These are phyloP conservation scores for Monosporascus cannonballus DNA, from an alignment of 2,329 filamentous ascomycete genomes.

Conservation along the genomic window DNA sequence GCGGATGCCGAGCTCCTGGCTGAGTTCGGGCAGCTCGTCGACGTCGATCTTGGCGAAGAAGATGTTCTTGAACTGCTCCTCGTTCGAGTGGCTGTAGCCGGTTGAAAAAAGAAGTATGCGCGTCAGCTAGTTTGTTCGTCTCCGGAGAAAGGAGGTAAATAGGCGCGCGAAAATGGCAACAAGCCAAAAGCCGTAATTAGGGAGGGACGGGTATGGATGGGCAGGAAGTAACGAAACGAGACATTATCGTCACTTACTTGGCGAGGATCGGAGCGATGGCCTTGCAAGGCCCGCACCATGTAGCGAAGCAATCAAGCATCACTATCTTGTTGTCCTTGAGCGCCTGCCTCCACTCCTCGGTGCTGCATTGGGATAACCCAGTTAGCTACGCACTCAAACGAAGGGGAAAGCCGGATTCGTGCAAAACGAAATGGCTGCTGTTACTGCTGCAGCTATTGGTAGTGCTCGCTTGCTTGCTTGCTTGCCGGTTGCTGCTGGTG, in stretches of 20 bases:
- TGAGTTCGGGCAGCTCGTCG: constrained; percentile 70
- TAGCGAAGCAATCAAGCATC: constrained; percentile 81
- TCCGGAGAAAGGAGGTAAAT: constrained; percentile 5
- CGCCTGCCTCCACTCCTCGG: constrained; percentile 23
- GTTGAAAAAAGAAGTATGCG: neutral
- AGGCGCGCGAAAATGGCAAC: constrained; percentile 13
- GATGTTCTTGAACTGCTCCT: constrained; percentile 49
- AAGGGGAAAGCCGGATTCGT: neutral
- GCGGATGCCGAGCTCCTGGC: constrained; percentile 70
- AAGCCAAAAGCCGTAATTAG: neutral
- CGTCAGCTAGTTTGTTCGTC: neutral
- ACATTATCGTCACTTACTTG: constrained; percentile 41
- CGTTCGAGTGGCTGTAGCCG: constrained; percentile 48
- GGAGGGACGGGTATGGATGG: constrained; percentile 7
- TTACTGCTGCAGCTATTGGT: neutral
- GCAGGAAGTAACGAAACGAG: neutral
- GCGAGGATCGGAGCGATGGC: constrained; percentile 72
- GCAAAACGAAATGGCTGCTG: neutral
- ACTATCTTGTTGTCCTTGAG: constrained; percentile 48
- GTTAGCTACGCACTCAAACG: neutral
- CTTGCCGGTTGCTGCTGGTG: no score
- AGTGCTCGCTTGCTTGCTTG: neutral
- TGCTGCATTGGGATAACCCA: constrained; percentile 15
- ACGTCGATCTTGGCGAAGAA: constrained; percentile 90
- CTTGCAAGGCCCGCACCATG: constrained; percentile 95